Evolutionary conservation across 768 basidiomycete species (phyloP), one percentile per base, ranked within the genome.

Genomic region (Pleurotus cornucopiae): DNA sequence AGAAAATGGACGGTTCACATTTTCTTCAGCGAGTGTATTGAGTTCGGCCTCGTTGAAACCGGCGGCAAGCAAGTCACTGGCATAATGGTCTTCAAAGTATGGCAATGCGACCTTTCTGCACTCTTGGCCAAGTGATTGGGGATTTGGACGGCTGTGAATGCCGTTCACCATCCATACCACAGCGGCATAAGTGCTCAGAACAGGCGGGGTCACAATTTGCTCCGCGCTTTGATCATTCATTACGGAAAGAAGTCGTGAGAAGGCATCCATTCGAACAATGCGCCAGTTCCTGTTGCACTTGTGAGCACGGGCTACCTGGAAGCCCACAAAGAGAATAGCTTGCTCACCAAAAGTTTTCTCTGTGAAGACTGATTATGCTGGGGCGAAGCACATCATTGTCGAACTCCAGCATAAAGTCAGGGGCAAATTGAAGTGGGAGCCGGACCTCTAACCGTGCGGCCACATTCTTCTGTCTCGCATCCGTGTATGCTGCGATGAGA

Each of bases 371-470:
- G 12, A 41, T 6, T 5, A 41, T 41, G 13, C 13, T 13, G 40
- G 13, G 16, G 4, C 40, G 40, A 13, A 41, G 12, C 4, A 41
- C 40, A 13, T 51, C 49, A 7, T 13, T 6, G 13, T 37, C 41
- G 12, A 16, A 54, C 16, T 39, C 52, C 2, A 54, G 11, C 9
- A 54, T n/a, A 9, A 20, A 14, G 6, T 23, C 12, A 3, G 6
- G 2, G 7, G 52, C 52, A 41, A 13, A 13, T 12, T 18, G 6
- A 13, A 54, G 14, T 18, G 52, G 52, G 20, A 54, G 34, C 16
- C 52, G 25, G 12, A 54, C n/a, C 41, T 54, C 52, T 12, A 54
- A 18, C 4, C 52, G 52, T 18, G 52, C 52, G 41, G 38, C 52
- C 16, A 34, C 37, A 9, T 54, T 39, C 34, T 12, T 7, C 30